phyloP scores from a whole-genome alignment of 2,329 filamentous ascomycete genomes.

The Phyllachora maydis region DNA sequence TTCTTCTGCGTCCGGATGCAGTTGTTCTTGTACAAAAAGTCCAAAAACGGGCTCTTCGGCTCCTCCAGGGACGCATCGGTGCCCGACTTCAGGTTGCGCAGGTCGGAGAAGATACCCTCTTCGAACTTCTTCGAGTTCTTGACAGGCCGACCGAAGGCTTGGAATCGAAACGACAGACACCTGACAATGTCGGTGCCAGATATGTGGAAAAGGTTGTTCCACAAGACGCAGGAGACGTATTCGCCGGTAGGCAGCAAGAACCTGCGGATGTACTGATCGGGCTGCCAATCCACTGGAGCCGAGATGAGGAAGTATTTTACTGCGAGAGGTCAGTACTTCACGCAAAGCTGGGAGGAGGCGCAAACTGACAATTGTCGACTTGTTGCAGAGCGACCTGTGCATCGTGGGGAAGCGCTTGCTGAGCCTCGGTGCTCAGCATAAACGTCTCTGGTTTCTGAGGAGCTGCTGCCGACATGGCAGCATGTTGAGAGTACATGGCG shows the following conservation, averaged over 20 bases:
- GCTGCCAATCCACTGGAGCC: constrained; percentile 91
- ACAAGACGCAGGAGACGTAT: constrained; percentile 96
- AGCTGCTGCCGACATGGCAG: constrained; percentile 73
- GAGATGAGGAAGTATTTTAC: constrained; percentile 99
- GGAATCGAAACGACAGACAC: constrained; percentile 94
- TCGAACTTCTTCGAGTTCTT: constrained; percentile 99
- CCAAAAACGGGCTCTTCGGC: constrained; percentile 93
- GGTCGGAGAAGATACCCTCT: constrained; percentile 96
- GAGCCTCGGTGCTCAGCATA: constrained; percentile 91
- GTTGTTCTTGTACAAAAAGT: constrained; percentile 99
- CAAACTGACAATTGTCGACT: constrained; percentile 76
- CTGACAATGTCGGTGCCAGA: constrained; percentile 97
- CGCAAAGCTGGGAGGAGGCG: too few relatives aligned
- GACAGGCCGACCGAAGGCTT: constrained; percentile 92
- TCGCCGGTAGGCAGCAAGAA: constrained; percentile 93
- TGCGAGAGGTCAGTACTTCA: too few relatives aligned
- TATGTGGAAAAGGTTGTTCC: constrained; percentile 99
- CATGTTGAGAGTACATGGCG: constrained; percentile 61
- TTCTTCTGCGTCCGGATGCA: constrained; percentile 99
- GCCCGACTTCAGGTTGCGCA: constrained; percentile 94
- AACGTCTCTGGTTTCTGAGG: constrained; percentile 97
- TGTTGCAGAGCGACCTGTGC: constrained; percentile 94
- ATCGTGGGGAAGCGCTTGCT: constrained; percentile 89
- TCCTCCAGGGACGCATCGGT: constrained; percentile 97
- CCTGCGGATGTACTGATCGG: constrained; percentile 87